Evolutionary conservation across 169 alveolate genomes (phyloP).

Genomic region (Eimeria maxima): DNA sequence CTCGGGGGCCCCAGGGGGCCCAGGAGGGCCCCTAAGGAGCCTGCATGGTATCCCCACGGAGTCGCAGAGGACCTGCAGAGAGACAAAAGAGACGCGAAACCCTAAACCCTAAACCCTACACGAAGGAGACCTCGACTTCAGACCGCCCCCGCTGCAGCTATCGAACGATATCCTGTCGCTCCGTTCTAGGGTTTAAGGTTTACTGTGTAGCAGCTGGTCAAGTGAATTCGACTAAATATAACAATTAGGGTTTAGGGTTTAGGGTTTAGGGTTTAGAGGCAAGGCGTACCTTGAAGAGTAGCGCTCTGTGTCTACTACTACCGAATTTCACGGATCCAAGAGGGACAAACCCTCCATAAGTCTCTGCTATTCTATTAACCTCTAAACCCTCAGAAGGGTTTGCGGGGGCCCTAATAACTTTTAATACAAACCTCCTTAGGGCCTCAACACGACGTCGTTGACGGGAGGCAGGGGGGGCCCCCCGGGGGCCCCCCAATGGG

Average conservation of each 20-base stretch:
- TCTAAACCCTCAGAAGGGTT: conserved; percentile 12
- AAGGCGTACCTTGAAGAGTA: conserved; percentile 72
- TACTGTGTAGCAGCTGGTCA: background rate
- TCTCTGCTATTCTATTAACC: conserved; percentile 22
- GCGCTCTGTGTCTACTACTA: conserved; percentile 67
- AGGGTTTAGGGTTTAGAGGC: background rate
- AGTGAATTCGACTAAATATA: background rate
- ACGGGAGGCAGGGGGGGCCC: conserved; percentile 45
- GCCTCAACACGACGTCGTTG: conserved; percentile 49
- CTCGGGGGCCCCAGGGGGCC: background rate
- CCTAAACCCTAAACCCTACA: too few species aligned
- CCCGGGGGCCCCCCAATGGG: conserved; percentile 43
- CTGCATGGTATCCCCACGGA: conserved; percentile 4
- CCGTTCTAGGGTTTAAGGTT: too few species aligned
- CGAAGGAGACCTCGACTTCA: background rate
- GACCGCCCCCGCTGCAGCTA: too few species aligned
- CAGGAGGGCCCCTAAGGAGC: background rate
- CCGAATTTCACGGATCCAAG: conserved; percentile 50
- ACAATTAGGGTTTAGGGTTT: background rate
- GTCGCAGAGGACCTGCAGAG: background rate
- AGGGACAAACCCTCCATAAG: conserved; percentile 49
- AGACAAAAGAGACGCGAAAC: background rate
- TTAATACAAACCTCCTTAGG: conserved; percentile 41
- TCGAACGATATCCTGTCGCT: too few species aligned
- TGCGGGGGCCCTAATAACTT: background rate